These are phyloP conservation scores for Vanrija pseudolonga DNA, from an alignment of 1,284 basidiomycete genomes.

Conservation along the genomic window DNA sequence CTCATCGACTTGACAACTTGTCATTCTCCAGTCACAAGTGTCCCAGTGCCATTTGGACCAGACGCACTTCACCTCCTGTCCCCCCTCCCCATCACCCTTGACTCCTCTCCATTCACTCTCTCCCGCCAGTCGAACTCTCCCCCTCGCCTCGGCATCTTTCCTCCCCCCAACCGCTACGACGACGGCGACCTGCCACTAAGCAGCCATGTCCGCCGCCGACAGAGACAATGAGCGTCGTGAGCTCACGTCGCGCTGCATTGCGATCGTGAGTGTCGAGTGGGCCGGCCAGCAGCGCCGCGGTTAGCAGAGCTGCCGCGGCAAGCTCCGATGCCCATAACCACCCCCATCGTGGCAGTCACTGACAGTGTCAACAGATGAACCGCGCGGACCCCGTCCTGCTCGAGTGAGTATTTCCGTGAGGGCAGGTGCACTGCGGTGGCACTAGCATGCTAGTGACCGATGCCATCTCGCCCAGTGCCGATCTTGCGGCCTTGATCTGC, in stretches of 20 bases:
- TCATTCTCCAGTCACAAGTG: too few relatives aligned
- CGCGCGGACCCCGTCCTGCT: slow-evolving; percentile 87
- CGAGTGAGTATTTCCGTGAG: slow-evolving; percentile 44
- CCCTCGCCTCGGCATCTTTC: background rate
- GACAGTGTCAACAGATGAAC: slow-evolving; percentile 61
- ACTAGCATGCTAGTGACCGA: background rate
- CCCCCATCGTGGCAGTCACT: background rate
- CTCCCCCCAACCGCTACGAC: background rate
- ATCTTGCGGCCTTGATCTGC: background rate
- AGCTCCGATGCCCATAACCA: background rate
- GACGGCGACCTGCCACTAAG: slow-evolving; percentile 11
- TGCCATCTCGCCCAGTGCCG: background rate
- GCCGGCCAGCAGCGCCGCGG: too few relatives aligned
- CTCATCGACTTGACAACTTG: background rate
- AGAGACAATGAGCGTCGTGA: slow-evolving; percentile 54
- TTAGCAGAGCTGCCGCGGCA: background rate
- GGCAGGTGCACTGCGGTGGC: too few relatives aligned
- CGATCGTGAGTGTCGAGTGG: slow-evolving; percentile 55
- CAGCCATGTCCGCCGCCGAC: slow-evolving; percentile 28
- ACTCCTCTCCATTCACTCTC: background rate
- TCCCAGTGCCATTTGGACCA: too few relatives aligned
- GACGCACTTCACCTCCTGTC: too few relatives aligned
- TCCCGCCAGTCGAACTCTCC: slow-evolving; percentile 1
- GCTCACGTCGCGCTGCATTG: slow-evolving; percentile 95
- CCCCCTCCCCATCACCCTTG: too few relatives aligned